Evolutionary conservation across 2,329 filamentous ascomycete species (phyloP).

Genomic region (Sporothrix protearum): DNA sequence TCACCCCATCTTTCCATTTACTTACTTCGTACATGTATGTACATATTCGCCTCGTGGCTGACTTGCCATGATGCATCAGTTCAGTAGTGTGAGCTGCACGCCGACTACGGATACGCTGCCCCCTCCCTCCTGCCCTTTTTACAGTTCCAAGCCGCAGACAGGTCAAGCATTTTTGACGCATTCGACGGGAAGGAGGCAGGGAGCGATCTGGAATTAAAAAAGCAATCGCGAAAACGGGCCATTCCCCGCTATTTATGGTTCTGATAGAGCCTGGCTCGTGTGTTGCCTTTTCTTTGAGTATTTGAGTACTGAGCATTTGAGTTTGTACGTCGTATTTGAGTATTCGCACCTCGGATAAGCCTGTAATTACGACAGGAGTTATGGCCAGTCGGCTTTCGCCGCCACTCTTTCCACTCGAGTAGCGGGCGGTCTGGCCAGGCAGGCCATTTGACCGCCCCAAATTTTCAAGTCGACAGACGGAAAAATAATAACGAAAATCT

Average conservation of each 20-base stretch:
- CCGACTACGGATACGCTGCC: no score
- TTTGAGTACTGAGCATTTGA: no score
- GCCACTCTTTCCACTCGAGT: neutral
- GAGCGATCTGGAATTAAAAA: neutral
- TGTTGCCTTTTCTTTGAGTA: neutral
- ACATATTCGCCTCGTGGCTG: neutral
- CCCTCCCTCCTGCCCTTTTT: neutral
- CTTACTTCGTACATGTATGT: no score
- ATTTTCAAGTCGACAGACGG: neutral
- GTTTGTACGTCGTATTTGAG: neutral
- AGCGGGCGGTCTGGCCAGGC: conserved; percentile 8
- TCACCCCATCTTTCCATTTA: neutral
- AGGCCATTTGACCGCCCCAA: conserved; percentile 3
- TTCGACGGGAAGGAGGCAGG: neutral
- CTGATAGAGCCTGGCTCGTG: neutral
- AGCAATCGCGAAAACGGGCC: neutral
- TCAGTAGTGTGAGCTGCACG: neutral
- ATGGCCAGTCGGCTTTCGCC: conserved; percentile 2
- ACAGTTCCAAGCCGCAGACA: neutral
- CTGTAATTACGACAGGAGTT: neutral
- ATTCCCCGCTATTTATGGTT: conserved; percentile 16
- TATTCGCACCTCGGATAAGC: neutral
- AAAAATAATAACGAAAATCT: neutral
- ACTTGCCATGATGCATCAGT: neutral
- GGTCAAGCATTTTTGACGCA: neutral